Evolutionary conservation across 1,139 yeast genomes (phyloP).

Genomic region (Geotrichum reessii): DNA sequence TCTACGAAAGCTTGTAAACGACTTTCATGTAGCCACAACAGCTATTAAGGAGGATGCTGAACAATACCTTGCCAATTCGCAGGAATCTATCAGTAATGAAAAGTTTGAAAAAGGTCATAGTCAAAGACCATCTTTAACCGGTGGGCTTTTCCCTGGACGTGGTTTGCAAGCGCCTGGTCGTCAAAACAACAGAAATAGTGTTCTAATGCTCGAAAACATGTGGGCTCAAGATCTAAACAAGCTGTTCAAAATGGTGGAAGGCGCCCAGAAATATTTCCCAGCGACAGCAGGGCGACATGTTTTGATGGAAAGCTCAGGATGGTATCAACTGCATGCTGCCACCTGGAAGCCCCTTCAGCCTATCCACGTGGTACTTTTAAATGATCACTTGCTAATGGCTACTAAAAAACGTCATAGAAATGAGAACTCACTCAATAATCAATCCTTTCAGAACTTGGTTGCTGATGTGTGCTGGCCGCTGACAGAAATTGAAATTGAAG

Average conservation of each 20-base stretch:
- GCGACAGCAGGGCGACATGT: slow-evolving; percentile 79
- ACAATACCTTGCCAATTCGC: slow-evolving; percentile 28
- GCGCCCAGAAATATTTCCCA: slow-evolving; percentile 77
- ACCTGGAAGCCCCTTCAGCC: slow-evolving; percentile 80
- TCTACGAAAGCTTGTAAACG: slow-evolving; percentile 56
- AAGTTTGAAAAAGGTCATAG: neutral
- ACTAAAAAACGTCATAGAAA: slow-evolving; percentile 47
- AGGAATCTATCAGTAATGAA: neutral
- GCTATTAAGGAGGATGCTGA: slow-evolving; percentile 70
- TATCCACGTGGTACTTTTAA: slow-evolving; percentile 68
- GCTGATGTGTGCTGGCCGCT: slow-evolving; percentile 82
- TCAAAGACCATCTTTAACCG: neutral
- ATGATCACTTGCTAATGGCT: slow-evolving; percentile 73
- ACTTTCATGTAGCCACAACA: slow-evolving; percentile 55
- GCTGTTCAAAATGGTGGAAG: slow-evolving; percentile 79
- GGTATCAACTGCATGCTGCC: slow-evolving; percentile 84
- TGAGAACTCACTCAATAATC: slow-evolving; percentile 20
- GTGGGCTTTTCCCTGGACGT: slow-evolving; percentile 5
- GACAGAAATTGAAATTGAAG: slow-evolving; percentile 53
- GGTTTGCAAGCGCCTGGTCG: slow-evolving; percentile 25
- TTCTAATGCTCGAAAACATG: slow-evolving; percentile 66
- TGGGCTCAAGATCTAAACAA: slow-evolving; percentile 74
- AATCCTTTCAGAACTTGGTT: slow-evolving; percentile 41
- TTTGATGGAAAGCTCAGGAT: slow-evolving; percentile 70
- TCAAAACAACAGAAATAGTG: slow-evolving; percentile 54